Percentiles rank a stretch among this genome's conserved stretches.
Conservation (phyloP, 108 stramenopile species). For the Phaeodactylum tricornutum region DNA sequence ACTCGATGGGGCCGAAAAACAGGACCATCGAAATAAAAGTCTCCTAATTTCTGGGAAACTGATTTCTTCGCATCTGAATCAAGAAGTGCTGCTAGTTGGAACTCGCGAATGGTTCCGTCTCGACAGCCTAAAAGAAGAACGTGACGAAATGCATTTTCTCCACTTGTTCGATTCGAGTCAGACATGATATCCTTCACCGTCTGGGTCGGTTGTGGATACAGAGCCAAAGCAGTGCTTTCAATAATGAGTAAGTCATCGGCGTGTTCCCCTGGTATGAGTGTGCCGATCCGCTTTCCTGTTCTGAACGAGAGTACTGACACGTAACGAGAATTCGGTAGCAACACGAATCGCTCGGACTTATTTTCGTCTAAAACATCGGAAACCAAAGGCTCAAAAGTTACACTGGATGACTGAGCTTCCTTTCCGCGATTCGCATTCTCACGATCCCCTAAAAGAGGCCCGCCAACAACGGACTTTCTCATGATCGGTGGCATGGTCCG, state of each 20-base stretch:
- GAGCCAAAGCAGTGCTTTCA: neutral
- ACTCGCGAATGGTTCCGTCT: conserved; percentile 32
- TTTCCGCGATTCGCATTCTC: no score
- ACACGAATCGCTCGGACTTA: conserved; percentile 23
- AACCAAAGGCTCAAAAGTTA: no score
- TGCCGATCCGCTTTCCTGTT: conserved; percentile 25
- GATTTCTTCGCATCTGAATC: neutral
- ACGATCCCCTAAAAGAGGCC: no score
- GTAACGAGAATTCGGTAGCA: conserved; percentile 25
- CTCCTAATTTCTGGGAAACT: conserved; percentile 11
- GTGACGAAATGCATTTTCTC: neutral
- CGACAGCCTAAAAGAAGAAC: conserved; percentile 29
- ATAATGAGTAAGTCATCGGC: no score
- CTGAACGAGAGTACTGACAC: conserved; percentile 29
- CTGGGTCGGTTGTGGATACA: neutral
- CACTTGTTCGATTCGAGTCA: no score
- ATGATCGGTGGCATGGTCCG: no score
- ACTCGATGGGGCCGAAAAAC: conserved; percentile 24
- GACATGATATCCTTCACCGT: conserved; percentile 17
- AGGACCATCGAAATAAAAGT: conserved; percentile 11
- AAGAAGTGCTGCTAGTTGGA: conserved; percentile 1
- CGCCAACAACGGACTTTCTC: no score
- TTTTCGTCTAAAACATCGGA: no score
- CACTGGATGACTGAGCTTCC: no score
- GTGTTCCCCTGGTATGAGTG: no score